phyloP scores from a whole-genome alignment of 768 basidiomycete species.

The Pleurotus giganteus region DNA sequence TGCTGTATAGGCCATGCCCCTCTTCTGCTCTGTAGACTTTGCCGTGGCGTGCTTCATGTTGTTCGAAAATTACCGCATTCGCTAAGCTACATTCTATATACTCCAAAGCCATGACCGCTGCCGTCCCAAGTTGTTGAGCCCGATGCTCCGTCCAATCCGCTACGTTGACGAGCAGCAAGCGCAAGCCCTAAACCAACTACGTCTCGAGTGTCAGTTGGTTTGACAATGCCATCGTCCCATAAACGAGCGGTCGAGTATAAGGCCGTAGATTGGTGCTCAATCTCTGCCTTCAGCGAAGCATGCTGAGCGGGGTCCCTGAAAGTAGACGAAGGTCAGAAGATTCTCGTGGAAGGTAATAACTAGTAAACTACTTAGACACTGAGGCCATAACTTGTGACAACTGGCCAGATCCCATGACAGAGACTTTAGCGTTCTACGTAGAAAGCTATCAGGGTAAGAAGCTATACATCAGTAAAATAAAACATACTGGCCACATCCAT shows the following conservation, averaged over 20 bases:
- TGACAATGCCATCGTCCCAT: conserved; percentile 93
- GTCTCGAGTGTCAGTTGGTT: conserved; percentile 85
- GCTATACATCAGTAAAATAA: neutral
- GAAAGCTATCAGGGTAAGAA: conserved; percentile 7
- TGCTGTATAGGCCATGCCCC: too few species aligned
- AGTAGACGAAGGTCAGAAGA: neutral
- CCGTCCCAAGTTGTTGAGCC: conserved; percentile 68
- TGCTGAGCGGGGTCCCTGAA: conserved; percentile 79
- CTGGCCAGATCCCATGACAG: conserved; percentile 94
- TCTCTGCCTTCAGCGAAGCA: conserved; percentile 69
- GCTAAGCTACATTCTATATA: conserved; percentile 75
- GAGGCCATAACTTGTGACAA: conserved; percentile 90
- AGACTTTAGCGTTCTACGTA: conserved; percentile 81
- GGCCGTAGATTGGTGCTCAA: conserved; percentile 86
- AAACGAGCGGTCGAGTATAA: conserved; percentile 88
- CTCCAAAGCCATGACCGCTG: conserved; percentile 72
- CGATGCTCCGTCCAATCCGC: conserved; percentile 13
- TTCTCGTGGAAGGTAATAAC: conserved; percentile 17
- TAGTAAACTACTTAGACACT: conserved; percentile 83
- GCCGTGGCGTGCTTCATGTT: too few species aligned
- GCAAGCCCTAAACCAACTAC: conserved; percentile 86
- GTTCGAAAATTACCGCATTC: too few species aligned
- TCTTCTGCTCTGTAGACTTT: too few species aligned
- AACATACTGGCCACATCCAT: conserved; percentile 95
- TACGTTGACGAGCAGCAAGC: conserved; percentile 55